Conservation (phyloP, 768 basidiomycete species). For the Psilocybe tampanensis region DNA sequence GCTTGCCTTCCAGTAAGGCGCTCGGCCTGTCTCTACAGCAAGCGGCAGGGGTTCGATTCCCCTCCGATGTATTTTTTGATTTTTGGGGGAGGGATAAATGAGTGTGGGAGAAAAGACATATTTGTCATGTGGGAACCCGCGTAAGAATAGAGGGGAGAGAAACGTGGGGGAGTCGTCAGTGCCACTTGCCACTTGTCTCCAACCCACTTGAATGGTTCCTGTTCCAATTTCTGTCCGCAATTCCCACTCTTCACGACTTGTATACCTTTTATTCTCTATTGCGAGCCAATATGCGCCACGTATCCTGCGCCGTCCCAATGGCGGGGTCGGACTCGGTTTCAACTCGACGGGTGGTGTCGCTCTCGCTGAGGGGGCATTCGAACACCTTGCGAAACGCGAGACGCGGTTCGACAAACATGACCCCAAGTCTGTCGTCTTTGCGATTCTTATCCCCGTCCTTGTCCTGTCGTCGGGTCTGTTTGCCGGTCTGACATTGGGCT, state of each 20-base stretch:
- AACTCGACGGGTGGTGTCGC: too few relatives aligned
- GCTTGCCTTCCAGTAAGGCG: constrained; percentile 13
- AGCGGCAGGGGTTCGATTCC: constrained; percentile 77
- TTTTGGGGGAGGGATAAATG: too few relatives aligned
- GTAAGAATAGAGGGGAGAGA: constrained; percentile 5
- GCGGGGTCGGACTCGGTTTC: constrained; percentile 5
- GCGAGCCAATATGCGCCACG: constrained; percentile 46
- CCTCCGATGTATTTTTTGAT: constrained; percentile 49
- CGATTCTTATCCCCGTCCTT: constrained; percentile 76
- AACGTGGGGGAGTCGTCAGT: background rate
- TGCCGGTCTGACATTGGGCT: constrained; percentile 90
- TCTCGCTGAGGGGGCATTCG: background rate
- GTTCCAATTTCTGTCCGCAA: constrained; percentile 36
- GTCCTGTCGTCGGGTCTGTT: constrained; percentile 84
- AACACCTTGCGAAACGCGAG: constrained; percentile 26
- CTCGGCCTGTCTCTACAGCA: constrained; percentile 32
- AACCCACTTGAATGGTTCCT: constrained; percentile 44
- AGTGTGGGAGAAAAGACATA: background rate
- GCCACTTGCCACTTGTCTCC: constrained; percentile 1
- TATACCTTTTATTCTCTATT: constrained; percentile 46
- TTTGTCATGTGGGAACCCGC: constrained; percentile 6
- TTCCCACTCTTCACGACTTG: constrained; percentile 44
- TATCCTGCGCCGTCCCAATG: constrained; percentile 29
- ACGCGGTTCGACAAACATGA: constrained; percentile 31
- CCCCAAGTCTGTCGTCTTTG: constrained; percentile 40